These are phyloP conservation scores for Solanum medicagineum DNA, from an alignment of 257 asterid species.

Conservation along the genomic window DNA sequence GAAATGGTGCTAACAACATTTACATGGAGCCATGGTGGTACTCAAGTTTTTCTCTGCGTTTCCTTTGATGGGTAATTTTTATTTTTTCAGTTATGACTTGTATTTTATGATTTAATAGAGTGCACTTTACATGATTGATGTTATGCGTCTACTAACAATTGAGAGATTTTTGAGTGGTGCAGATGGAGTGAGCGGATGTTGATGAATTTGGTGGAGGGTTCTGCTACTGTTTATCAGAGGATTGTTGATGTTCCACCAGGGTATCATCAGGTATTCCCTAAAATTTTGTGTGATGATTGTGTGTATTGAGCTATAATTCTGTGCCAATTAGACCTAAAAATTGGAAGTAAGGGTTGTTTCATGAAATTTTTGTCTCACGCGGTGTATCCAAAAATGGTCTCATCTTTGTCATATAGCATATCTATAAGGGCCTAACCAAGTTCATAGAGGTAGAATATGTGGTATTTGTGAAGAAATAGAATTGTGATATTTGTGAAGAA, in stretches of 20 bases:
- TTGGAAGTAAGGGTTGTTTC: background rate
- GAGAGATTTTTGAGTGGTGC: constrained; percentile 1
- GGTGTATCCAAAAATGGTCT: background rate
- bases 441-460: background rate
- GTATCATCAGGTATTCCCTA: constrained; percentile 39
- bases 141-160: background rate
- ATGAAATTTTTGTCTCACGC: background rate
- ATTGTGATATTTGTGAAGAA: background rate
- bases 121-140: background rate
- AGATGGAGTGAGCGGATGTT: constrained; percentile 53
- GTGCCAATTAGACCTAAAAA: background rate
- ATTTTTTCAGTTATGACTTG: background rate
- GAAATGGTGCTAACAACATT: constrained; percentile 49
- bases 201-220: constrained; percentile 44
- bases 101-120: background rate
- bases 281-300: background rate
- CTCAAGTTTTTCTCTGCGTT: constrained; percentile 35
- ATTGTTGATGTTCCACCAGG: constrained; percentile 54
- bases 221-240: constrained; percentile 32
- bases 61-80: constrained; percentile 50
- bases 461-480: background rate
- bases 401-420: background rate
- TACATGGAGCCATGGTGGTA: constrained; percentile 68
- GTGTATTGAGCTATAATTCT: background rate
- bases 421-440: background rate